Base-by-base conservation (phyloP, 108 stramenopile genomes). In the Pseudonitzschia multistriata region DNA sequence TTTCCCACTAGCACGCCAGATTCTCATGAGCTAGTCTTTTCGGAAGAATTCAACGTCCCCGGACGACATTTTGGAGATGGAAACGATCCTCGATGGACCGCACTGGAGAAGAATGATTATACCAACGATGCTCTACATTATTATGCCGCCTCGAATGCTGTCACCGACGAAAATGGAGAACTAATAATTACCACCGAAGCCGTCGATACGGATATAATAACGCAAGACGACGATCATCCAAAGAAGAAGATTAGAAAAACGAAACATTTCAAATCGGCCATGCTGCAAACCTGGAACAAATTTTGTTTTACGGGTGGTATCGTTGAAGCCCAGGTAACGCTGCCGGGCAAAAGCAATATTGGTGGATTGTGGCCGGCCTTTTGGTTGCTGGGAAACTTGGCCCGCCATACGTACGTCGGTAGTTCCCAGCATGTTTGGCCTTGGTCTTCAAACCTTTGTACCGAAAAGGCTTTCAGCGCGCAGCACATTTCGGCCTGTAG, bases 231-330 rank as follows among this genome's bases (percentile, higher is more conserved):
- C 55, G 49, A 83, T 3, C 82, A 72, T 49, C 33, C 31, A 45
- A 35, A 66, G 40, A 81, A 85, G 71, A 91, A 90, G 56, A 77
- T 78, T 27, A 54, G 70, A 1, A 80, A 86, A 24, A 83, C 80
- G 17, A 98, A 97, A 68, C 83, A 96, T 68, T 97, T 97, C 72
- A 64, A 67, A 36, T 90, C 89, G 49, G 98, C 91, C 39, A 98
- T 99, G 97, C 8, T 99, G 35, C 97, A 96, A 70, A 72, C 81
- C 8, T 99, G 98, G 98, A 94, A 99, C 75, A 99, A 99, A 66
- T 99, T 99, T 75, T 99, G 98, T 74, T 98, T 98, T 71, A 96
- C 96, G 1, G 98, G 98, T 19, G 98, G 98, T 24, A 83, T 97
- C 37, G 69, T 98, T 49, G 97, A 98, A 71, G 87, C 96, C 19